Percentiles rank a stretch among this genome's conserved stretches.
These are phyloP conservation scores for Lipomyces lipofer DNA, from an alignment of 805 yeast species.

Conservation along the genomic window DNA sequence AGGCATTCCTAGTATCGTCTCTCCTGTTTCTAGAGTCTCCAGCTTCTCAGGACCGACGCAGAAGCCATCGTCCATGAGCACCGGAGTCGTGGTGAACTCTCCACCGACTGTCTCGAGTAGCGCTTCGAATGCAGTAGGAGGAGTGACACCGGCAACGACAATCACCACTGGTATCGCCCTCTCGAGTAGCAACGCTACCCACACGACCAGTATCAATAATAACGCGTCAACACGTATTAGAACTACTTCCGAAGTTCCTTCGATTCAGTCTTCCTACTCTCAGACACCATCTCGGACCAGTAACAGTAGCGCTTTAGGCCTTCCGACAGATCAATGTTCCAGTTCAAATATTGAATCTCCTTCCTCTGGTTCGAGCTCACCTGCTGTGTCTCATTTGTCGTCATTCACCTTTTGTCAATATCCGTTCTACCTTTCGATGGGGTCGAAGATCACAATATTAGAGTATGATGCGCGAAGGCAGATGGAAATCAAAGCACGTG, in stretches of 20 bases:
- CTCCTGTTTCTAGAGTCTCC: not conserved
- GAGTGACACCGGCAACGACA: not conserved
- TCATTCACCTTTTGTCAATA: slow-evolving; percentile 71
- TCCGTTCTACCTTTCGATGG: slow-evolving; percentile 79
- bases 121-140: not conserved
- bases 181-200: not conserved
- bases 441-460: slow-evolving; percentile 74
- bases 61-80: not conserved
- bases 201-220: not conserved
- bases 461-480: slow-evolving; percentile 78
- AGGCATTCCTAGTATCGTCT: slow-evolving; percentile 12
- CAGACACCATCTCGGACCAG: too few relatives aligned
- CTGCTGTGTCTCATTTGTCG: slow-evolving; percentile 18
- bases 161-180: too few relatives aligned
- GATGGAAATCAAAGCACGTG: slow-evolving; percentile 87
- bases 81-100: too few relatives aligned
- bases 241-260: not conserved
- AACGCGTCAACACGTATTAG: not conserved
- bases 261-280: not conserved
- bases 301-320: too few relatives aligned
- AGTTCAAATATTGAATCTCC: not conserved
- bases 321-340: not conserved
- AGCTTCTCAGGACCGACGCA: not conserved
- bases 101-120: not conserved
- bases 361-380: not conserved